These are phyloP conservation scores for Tubosaeta brunneosetosa DNA, from an alignment of 768 basidiomycete genomes.

Conservation along the genomic window DNA sequence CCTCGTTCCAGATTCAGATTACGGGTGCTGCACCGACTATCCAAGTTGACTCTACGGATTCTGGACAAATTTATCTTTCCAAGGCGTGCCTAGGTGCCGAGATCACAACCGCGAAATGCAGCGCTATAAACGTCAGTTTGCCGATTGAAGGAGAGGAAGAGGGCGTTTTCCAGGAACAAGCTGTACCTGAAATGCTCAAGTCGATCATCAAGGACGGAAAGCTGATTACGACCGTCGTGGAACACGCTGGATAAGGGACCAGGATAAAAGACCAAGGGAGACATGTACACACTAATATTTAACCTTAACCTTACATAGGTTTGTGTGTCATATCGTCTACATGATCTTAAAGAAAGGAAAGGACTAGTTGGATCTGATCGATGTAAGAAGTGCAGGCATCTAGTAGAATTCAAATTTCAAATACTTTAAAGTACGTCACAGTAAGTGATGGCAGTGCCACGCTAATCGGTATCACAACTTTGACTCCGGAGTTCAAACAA, in stretches of 20 bases:
- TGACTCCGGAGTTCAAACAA: neutral
- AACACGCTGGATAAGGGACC: constrained; percentile 60
- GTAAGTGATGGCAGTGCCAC: no score
- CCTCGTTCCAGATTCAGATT: constrained; percentile 91
- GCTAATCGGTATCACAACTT: no score
- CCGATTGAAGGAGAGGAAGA: constrained; percentile 88
- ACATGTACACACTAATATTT: neutral
- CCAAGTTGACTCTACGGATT: constrained; percentile 91
- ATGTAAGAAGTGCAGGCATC: no score
- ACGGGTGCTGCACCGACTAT: constrained; percentile 88
- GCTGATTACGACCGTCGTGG: constrained; percentile 82
- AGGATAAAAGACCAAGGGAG: no score
- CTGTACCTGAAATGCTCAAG: constrained; percentile 95
- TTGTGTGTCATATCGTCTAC: no score
- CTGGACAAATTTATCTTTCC: constrained; percentile 91
- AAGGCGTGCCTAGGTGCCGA: constrained; percentile 74
- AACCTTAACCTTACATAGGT: no score
- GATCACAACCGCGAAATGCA: constrained; percentile 93
- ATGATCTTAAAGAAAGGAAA: no score
- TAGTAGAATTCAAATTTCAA: no score
- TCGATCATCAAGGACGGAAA: constrained; percentile 77
- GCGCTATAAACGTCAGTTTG: constrained; percentile 84
- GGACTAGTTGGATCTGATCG: no score
- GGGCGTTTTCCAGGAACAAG: constrained; percentile 83
- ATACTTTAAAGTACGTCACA: no score